Base-by-base conservation (phyloP, 2,329 filamentous ascomycete species). In the Aschersonia sp. region DNA sequence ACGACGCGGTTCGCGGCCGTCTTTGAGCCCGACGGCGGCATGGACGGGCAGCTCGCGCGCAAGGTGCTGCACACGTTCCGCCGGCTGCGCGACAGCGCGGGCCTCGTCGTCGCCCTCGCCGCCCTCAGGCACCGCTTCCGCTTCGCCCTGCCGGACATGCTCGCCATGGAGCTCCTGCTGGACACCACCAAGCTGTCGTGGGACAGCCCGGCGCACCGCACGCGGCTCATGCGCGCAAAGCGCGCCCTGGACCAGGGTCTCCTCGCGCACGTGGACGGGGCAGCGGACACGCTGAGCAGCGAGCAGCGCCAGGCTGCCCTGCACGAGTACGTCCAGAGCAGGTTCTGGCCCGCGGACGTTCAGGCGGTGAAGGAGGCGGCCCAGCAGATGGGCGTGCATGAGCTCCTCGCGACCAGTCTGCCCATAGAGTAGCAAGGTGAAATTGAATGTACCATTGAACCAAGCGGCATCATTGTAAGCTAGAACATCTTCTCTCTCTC, bases 41-140 rank as follows among this genome's bases (percentile, higher is more conserved):
- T 74, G 40, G 66, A 75, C 52, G 58, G 62, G 4, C 67, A 73
- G 49, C 61, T 76, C 29, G 71, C 68, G 6, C 68, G 70, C 52
- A 71, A 67, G 53, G 66, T 74, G 14, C 57, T 75, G 10, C 72
- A 75, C 55, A 70, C 70, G 1, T 73, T 75, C 58, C 70, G 71
- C 43, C 66, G 67, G 32, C 54, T 72, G 4, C 53, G 62, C 30
- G 72, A 75, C 52, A 54, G 56, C n/a, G 54, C 62, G 5, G 72
- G 72, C 43, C 60, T 73, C 46, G 55, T 73, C 42, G 62, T 73
- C 5, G 69, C 71, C 7, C 63, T 72, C 44, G 61, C 65, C 30
- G 62, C 66, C 22, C 60, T 75, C 30, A 64, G 64, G 42, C 61
- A 67, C 35, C 47, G 67, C 4, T 71, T 74, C 51, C 53, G 60